A percentile compares a stretch with the other conserved stretches of the same genome.
Evolutionary conservation across 768 basidiomycete species (phyloP).

Genomic region (Filobasidium floriforme): DNA sequence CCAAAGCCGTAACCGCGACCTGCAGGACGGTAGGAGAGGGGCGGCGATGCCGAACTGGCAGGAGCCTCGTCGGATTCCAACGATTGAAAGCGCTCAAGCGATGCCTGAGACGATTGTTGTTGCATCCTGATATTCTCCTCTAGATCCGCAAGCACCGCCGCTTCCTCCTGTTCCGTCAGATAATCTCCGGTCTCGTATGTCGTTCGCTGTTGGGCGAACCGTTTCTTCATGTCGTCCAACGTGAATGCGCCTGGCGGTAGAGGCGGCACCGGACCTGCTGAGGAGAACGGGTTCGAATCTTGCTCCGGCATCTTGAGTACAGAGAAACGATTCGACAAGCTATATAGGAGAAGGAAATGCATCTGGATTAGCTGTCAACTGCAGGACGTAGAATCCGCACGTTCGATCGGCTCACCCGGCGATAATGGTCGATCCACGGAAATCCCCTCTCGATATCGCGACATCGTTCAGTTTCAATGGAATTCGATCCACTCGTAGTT

Average conservation of each 20-base stretch:
- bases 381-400: not conserved
- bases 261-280: not conserved
- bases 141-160: slow-evolving; percentile 9
- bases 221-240: slow-evolving; percentile 9
- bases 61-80: not conserved
- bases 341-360: not conserved
- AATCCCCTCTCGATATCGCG: slow-evolving; percentile 14
- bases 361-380: too few species aligned
- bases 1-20: slow-evolving; percentile 12
- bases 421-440: slow-evolving; percentile 12
- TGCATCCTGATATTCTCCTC: slow-evolving; percentile 1
- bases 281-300: not conserved
- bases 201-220: slow-evolving; percentile 2
- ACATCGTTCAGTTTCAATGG: slow-evolving; percentile 4
- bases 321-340: slow-evolving; percentile 16
- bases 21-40: not conserved
- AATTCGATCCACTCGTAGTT: not conserved
- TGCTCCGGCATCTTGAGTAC: slow-evolving; percentile 9
- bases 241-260: not conserved
- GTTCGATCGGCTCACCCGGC: slow-evolving; percentile 9
- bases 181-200: not conserved
- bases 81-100: not conserved
- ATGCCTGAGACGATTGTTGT: not conserved
- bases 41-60: not conserved
- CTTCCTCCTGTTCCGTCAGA: slow-evolving; percentile 13